These are phyloP conservation scores for Epipyxis sp. DNA, from an alignment of 108 stramenopile species.

Conservation along the genomic window DNA sequence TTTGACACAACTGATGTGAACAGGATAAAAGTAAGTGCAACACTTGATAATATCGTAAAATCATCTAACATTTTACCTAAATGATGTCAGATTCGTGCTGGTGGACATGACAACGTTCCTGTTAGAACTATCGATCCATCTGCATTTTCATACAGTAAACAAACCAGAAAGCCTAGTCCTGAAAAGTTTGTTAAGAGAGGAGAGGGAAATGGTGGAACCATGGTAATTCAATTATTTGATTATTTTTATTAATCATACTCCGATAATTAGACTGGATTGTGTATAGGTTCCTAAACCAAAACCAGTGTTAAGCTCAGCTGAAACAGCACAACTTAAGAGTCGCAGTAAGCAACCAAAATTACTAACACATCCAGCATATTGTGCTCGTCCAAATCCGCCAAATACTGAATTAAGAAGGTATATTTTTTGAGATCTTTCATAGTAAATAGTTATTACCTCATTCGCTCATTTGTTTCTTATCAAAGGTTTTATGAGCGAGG, in stretches of 20 bases:
- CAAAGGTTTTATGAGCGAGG: constrained; percentile 72
- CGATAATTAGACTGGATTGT: background rate
- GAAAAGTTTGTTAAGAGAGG: constrained; percentile 59
- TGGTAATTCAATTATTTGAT: constrained; percentile 23
- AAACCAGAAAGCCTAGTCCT: constrained; percentile 56
- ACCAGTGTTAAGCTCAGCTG: constrained; percentile 49
- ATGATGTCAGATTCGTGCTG: constrained; percentile 55
- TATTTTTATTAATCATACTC: background rate
- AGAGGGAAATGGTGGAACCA: constrained; percentile 65
- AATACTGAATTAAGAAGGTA: constrained; percentile 71
- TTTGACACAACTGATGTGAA: background rate
- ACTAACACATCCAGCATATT: constrained; percentile 62
- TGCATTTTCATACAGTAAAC: constrained; percentile 65
- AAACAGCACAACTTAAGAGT: constrained; percentile 33
- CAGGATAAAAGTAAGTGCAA: background rate
- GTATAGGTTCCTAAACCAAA: constrained; percentile 40
- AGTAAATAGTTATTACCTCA: too few species aligned
- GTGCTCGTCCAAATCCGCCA: constrained; percentile 74
- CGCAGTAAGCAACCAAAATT: constrained; percentile 48
- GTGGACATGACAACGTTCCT: constrained; percentile 68
- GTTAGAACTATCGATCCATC: constrained; percentile 58
- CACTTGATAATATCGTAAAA: too few species aligned
- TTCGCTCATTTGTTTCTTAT: background rate
- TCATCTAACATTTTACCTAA: background rate
- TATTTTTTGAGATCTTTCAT: background rate